Evolutionary conservation across 345 rosid genomes (phyloP).

Genomic region (Nephelium lappaceum): DNA sequence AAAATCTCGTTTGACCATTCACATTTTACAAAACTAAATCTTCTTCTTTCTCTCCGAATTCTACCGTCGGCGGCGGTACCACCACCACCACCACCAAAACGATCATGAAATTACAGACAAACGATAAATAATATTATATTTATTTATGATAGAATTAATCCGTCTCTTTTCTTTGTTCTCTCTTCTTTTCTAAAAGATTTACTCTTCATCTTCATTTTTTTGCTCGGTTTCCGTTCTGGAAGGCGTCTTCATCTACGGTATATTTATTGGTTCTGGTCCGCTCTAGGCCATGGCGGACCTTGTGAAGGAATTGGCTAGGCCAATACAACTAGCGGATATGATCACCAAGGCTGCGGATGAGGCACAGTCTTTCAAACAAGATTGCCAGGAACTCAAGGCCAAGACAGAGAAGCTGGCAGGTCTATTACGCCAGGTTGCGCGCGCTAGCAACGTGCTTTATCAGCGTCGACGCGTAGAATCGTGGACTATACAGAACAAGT

Average conservation of each 20-base stretch:
- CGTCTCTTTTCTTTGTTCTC: no score
- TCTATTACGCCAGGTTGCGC: constrained; percentile 77
- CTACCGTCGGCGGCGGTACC: constrained; percentile 39
- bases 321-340: constrained; percentile 76
- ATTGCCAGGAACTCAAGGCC: constrained; percentile 66
- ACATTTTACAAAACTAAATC: constrained; percentile 15
- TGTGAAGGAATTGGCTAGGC: constrained; percentile 67
- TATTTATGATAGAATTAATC: no score
- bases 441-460: constrained; percentile 71
- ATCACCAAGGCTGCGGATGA: constrained; percentile 64
- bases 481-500: constrained; percentile 75
- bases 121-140: background rate
- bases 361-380: constrained; percentile 74
- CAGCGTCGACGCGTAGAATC: constrained; percentile 76
- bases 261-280: constrained; percentile 35
- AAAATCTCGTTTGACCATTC: constrained; percentile 38
- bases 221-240: no score
- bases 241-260: background rate
- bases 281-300: constrained; percentile 67
- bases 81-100: constrained; percentile 18
- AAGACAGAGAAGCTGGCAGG: constrained; percentile 73
- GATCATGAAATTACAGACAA: background rate
- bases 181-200: no score
- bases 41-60: constrained; percentile 25
- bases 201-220: no score